These are phyloP conservation scores for Opeltia flavorubescens DNA, from an alignment of 495 filamentous ascomycete species.

Conservation along the genomic window DNA sequence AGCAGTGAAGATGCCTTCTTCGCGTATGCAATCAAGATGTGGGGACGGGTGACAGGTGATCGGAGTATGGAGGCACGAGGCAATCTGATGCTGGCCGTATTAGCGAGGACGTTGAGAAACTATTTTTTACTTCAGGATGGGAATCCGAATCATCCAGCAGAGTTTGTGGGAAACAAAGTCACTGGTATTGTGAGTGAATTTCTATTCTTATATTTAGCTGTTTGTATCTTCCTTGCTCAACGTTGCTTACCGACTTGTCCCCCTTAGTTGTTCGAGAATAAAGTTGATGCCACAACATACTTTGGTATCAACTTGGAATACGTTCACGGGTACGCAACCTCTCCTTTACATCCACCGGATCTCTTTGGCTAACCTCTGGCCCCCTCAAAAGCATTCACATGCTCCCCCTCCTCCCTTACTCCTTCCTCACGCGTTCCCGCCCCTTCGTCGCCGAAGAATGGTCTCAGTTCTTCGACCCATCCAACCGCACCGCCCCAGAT, in stretches of 20 bases:
- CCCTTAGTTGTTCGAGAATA: slow-evolving; percentile 79
- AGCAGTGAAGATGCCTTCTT: slow-evolving; percentile 84
- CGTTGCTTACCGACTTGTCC: neutral
- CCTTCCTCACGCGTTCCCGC: slow-evolving; percentile 48
- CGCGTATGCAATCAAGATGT: slow-evolving; percentile 85
- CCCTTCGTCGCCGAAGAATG: slow-evolving; percentile 77
- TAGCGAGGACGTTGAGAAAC: slow-evolving; percentile 50
- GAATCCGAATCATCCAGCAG: slow-evolving; percentile 62
- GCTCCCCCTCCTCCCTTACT: slow-evolving; percentile 69
- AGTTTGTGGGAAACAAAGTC: slow-evolving; percentile 74
- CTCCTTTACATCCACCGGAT: neutral
- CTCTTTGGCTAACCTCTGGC: too few relatives aligned
- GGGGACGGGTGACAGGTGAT: slow-evolving; percentile 66
- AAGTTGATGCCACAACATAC: slow-evolving; percentile 88
- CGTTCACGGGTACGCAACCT: slow-evolving; percentile 49
- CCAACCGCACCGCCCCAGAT: slow-evolving; percentile 21
- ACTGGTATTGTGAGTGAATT: slow-evolving; percentile 55
- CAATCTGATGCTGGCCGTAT: slow-evolving; percentile 70
- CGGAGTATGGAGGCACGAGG: slow-evolving; percentile 71
- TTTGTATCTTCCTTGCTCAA: neutral
- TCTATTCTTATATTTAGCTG: neutral
- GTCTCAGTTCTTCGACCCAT: slow-evolving; percentile 54
- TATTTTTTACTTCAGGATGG: slow-evolving; percentile 66
- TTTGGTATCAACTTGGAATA: slow-evolving; percentile 72
- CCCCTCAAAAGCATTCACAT: slow-evolving; percentile 62